These are phyloP conservation scores for Collybia sordida DNA, from an alignment of 768 basidiomycete species.

Conservation along the genomic window DNA sequence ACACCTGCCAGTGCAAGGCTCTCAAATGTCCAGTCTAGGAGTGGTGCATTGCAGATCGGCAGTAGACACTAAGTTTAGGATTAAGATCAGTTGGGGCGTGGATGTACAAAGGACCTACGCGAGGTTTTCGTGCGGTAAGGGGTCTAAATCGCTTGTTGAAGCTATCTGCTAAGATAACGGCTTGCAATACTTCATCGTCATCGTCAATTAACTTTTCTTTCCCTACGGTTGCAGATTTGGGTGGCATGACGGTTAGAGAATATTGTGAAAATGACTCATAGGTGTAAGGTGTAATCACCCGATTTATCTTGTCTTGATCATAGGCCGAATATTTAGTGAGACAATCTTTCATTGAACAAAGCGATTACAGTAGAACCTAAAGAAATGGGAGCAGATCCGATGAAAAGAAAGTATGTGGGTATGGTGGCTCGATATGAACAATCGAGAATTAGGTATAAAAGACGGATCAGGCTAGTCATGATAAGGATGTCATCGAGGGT, in stretches of 20 bases:
- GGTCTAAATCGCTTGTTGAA: constrained; percentile 94
- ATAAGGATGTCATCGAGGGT: constrained; percentile 52
- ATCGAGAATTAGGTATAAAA: constrained; percentile 71
- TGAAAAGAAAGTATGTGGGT: constrained; percentile 60
- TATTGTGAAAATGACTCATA: constrained; percentile 22
- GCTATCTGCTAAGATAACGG: constrained; percentile 94
- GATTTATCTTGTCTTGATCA: constrained; percentile 6
- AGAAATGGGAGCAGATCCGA: constrained; percentile 56
- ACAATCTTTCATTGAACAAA: constrained; percentile 20
- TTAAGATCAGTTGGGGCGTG: constrained; percentile 8
- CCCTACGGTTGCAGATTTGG: constrained; percentile 50
- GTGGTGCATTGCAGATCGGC: constrained; percentile 90
- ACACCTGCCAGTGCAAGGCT: constrained; percentile 93
- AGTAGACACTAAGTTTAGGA: constrained; percentile 68
- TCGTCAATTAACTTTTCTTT: constrained; percentile 69
- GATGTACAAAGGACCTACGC: constrained; percentile 49
- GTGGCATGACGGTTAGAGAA: constrained; percentile 49
- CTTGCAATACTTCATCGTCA: constrained; percentile 88
- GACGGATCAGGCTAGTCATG: constrained; percentile 63
- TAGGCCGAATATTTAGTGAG: not conserved
- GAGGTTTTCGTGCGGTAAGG: constrained; percentile 82
- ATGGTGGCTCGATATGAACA: constrained; percentile 51
- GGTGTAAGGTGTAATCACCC: constrained; percentile 8
- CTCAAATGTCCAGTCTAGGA: constrained; percentile 97
- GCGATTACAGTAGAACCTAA: constrained; percentile 62